These are phyloP conservation scores for Xylariaceae sp. DNA, from an alignment of 2,329 filamentous ascomycete genomes.

Conservation along the genomic window DNA sequence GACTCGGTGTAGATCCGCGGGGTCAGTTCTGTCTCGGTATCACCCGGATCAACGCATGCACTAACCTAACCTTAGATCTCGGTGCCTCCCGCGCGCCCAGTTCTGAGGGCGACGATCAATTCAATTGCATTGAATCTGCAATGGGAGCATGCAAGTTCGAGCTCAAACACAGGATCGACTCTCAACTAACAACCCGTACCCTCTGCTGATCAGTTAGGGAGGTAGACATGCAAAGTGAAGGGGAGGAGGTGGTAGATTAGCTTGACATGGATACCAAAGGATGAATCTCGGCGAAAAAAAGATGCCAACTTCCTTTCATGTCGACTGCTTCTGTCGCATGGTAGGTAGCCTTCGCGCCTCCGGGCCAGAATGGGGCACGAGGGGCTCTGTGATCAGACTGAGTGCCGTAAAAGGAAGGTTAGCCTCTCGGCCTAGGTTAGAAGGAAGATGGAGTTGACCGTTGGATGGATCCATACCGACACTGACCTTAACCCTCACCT, in stretches of 20 bases:
- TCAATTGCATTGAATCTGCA: background rate
- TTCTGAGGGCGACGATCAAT: constrained; percentile 5
- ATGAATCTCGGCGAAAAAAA: background rate
- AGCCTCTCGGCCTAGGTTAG: constrained; percentile 4
- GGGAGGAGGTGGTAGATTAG: too few relatives aligned
- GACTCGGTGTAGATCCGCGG: background rate
- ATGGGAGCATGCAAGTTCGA: too few relatives aligned
- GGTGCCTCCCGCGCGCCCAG: constrained; percentile 6
- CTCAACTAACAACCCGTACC: background rate
- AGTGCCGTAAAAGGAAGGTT: constrained; percentile 18
- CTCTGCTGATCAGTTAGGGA: background rate
- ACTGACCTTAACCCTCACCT: background rate
- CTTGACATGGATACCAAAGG: too few relatives aligned
- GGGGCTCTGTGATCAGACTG: constrained; percentile 10
- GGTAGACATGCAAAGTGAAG: too few relatives aligned
- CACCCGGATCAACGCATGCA: constrained; percentile 14
- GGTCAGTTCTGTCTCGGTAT: constrained; percentile 9
- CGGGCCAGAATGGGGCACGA: background rate
- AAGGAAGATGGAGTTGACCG: background rate
- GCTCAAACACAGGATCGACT: background rate
- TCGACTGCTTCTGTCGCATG: background rate
- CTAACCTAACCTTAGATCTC: constrained; percentile 11
- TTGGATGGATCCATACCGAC: constrained; percentile 5
- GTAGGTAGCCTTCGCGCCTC: too few relatives aligned
- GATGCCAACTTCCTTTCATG: background rate